A percentile compares a stretch with the other conserved stretches of the same genome.
These are phyloP conservation scores for Nakazawaea wickerhamii DNA, from an alignment of 805 yeast species.

Conservation along the genomic window DNA sequence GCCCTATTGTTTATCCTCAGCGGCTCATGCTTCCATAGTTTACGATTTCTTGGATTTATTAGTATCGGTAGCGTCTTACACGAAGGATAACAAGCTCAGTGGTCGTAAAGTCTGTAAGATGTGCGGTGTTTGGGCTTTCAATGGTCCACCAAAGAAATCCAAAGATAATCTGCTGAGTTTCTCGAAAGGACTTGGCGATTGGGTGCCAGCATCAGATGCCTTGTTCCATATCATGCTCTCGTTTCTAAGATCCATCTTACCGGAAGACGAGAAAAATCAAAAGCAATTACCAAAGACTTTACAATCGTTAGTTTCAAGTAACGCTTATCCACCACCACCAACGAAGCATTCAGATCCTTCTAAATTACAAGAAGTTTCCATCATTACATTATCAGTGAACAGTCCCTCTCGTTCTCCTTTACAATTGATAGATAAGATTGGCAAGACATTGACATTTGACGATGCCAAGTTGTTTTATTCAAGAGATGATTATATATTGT, in stretches of 20 bases:
- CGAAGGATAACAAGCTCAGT: constrained; percentile 70
- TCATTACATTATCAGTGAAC: constrained; percentile 32
- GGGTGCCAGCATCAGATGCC: constrained; percentile 83
- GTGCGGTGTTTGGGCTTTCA: constrained; percentile 89
- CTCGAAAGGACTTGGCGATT: constrained; percentile 64
- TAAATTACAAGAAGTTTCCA: constrained; percentile 29
- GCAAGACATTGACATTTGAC: constrained; percentile 59
- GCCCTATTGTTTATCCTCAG: constrained; percentile 79
- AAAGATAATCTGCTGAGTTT: constrained; percentile 32
- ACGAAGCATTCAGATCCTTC: constrained; percentile 20
- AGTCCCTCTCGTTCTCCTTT: constrained; percentile 41
- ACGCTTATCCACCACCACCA: constrained; percentile 70
- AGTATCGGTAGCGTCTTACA: constrained; percentile 71
- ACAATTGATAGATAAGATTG: constrained; percentile 56
- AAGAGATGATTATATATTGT: constrained; percentile 69
- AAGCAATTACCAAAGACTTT: constrained; percentile 59
- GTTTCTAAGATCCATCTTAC: constrained; percentile 72
- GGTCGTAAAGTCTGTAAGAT: constrained; percentile 76
- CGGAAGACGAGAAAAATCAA: constrained; percentile 49
- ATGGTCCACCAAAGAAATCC: constrained; percentile 29
- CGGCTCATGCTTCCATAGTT: constrained; percentile 85
- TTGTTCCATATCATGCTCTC: constrained; percentile 75
- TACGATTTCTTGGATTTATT: constrained; percentile 82
- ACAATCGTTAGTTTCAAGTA: constrained; percentile 57
- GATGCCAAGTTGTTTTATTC: constrained; percentile 65